Evolutionary conservation across 768 basidiomycete species (phyloP).

Genomic region (Trametes gibbosa): DNA sequence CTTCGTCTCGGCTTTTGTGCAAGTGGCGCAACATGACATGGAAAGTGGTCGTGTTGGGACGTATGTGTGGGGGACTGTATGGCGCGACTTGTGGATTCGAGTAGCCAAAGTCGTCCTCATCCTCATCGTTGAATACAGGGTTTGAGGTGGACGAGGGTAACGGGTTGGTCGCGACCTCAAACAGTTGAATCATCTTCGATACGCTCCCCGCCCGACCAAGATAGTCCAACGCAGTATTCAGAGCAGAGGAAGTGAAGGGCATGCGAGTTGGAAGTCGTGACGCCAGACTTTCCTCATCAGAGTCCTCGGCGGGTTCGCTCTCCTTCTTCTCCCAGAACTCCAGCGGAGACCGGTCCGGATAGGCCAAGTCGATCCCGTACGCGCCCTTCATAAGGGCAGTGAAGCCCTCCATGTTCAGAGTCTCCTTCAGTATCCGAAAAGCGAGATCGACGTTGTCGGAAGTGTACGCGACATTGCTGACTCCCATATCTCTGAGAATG

Average conservation of each 20-base stretch:
- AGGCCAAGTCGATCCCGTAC: conserved; percentile 75
- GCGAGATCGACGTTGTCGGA: conserved; percentile 64
- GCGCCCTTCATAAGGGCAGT: conserved; percentile 59
- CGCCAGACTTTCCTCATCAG: not conserved
- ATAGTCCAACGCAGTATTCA: conserved; percentile 73
- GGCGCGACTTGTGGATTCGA: conserved; percentile 38
- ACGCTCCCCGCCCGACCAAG: conserved; percentile 59
- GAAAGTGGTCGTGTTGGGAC: conserved; percentile 68
- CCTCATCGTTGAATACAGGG: conserved; percentile 62
- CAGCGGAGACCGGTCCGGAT: conserved; percentile 66
- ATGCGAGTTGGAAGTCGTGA: conserved; percentile 10
- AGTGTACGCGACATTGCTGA: conserved; percentile 46
- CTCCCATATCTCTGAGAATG: conserved; percentile 59
- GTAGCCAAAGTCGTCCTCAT: conserved; percentile 57
- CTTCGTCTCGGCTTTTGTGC: conserved; percentile 43
- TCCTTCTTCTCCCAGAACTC: conserved; percentile 34
- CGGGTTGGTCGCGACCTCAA: conserved; percentile 76
- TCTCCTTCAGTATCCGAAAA: conserved; percentile 67
- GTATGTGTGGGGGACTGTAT: conserved; percentile 41
- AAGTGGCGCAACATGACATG: conserved; percentile 59
- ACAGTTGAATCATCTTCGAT: conserved; percentile 68
- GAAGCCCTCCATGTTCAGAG: conserved; percentile 53
- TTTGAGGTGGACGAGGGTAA: conserved; percentile 49
- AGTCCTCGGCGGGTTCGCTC: not conserved
- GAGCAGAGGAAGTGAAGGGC: conserved; percentile 51